Base-by-base conservation (phyloP, 345 rosid genomes). In the Citrus reticulata region DNA sequence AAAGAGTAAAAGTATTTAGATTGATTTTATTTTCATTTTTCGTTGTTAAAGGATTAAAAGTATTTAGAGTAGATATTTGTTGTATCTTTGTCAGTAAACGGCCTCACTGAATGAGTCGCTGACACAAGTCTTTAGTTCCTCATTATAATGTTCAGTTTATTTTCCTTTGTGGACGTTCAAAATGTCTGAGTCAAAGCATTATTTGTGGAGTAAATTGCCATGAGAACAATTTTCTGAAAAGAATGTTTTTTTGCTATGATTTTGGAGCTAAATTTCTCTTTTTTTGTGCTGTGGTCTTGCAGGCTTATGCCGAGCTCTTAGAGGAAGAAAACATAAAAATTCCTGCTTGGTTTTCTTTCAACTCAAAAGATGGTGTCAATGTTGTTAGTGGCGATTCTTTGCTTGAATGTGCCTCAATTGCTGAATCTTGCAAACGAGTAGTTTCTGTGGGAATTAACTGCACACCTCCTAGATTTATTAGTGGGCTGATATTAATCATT, bases 381-480 rank as follows among this genome's bases (percentile, higher is more conserved):
- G 91, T 91, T 75, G 97, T 93, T 49, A 90, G 92, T n/a, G 95
- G 95, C 4, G 92, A 93, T 83, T 84, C 97, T 25, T 82, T 91
- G 82, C 63, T 82, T 68, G 92, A 91, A 34, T 93, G 97, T 82
- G 83, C 81, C 37, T 77, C 89, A 77, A 83, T 93, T 71, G 92
- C 92, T 51, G 92, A 93, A 74, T 74, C 87, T 37, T 91, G 91
- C 86, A 86, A 85, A 76, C 85, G 80, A 81, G 95, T 91, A 32
- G 89, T 89, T 78, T 90, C 95, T 16, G 91, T 93, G 40, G 97
- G 97, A 79, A 91, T 93, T 82, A 93, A 93, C 84, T 93, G 97
- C 87, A 90, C 97, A 2, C 95, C 95, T 69, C 95, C 97, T 80
- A 88, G 95, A 79, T 91, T 87, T 82, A 93, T 90, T n/a, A 87